Evolutionary conservation across 257 asterid species (phyloP).

Genomic region (Solanum chaucha): DNA sequence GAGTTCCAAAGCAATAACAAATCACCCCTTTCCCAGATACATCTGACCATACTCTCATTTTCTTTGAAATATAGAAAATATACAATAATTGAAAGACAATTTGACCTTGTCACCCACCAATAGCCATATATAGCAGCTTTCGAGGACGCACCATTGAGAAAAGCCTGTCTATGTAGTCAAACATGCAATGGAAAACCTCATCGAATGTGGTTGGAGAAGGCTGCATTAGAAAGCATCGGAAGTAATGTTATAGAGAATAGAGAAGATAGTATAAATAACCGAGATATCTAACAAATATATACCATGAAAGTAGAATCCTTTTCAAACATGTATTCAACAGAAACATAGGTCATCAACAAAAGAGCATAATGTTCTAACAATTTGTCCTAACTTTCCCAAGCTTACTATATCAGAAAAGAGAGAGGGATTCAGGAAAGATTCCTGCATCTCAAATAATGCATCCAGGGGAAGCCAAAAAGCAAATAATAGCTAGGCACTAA

Average conservation of each 20-base stretch:
- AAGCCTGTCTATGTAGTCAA: slow-evolving; percentile 34
- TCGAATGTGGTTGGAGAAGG: slow-evolving; percentile 37
- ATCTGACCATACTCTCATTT: neutral
- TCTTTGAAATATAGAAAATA: neutral
- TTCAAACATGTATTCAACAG: neutral
- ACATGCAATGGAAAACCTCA: slow-evolving; percentile 36
- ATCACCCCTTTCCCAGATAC: neutral
- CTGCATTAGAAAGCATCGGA: neutral
- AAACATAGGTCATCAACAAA: neutral
- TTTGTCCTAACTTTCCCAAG: neutral
- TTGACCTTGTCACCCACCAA: slow-evolving; percentile 26
- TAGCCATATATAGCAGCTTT: slow-evolving; percentile 47
- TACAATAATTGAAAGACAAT: neutral
- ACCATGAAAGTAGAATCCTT: neutral
- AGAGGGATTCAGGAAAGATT: neutral
- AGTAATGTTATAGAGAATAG: neutral
- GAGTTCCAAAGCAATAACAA: neutral
- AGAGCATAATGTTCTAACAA: neutral
- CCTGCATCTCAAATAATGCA: neutral
- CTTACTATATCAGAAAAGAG: neutral
- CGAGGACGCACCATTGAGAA: slow-evolving; percentile 45
- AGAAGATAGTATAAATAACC: neutral
- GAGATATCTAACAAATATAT: neutral
- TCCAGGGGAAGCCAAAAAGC: neutral
- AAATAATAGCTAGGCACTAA: neutral